Conservation (phyloP, 805 yeast species). For the Saturnispora sekii region DNA sequence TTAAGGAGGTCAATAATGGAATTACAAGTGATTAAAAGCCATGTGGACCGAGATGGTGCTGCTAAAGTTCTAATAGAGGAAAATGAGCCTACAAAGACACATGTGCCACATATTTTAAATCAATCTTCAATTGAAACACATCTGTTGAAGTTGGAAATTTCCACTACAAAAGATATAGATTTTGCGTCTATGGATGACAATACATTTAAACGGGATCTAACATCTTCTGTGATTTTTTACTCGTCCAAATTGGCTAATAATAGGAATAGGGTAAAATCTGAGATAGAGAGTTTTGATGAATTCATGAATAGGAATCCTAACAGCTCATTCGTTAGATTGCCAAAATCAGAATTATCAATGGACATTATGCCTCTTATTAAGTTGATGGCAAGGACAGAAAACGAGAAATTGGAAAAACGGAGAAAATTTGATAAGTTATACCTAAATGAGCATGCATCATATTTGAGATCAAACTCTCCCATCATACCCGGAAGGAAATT, state of each 20-base stretch:
- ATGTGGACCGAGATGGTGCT: conserved; percentile 6
- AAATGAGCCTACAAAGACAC: neutral
- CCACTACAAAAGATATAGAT: too few relatives aligned
- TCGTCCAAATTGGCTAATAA: conserved; percentile 18
- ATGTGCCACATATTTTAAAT: neutral
- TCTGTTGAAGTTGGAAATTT: neutral
- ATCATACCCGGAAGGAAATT: conserved; percentile 8
- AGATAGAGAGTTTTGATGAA: conserved; percentile 14
- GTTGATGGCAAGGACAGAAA: conserved; percentile 23
- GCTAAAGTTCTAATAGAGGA: neutral
- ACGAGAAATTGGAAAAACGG: conserved; percentile 9
- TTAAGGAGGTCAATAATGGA: conserved; percentile 23
- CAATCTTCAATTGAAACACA: neutral
- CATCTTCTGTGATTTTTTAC: conserved; percentile 18
- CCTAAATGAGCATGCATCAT: neutral
- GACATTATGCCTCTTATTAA: conserved; percentile 22
- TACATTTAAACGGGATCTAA: neutral
- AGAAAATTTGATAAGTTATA: conserved; percentile 1
- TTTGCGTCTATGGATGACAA: neutral
- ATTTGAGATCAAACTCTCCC: neutral
- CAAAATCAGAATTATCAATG: conserved; percentile 10
- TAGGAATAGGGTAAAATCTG: conserved; percentile 20
- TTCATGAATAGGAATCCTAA: conserved; percentile 17
- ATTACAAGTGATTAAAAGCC: conserved; percentile 23
- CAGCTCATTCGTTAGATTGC: conserved; percentile 15